Evolutionary conservation across 805 yeast species (phyloP), one percentile per base, ranked within the genome.

Genomic region (Grigorovia yakushimaensis): DNA sequence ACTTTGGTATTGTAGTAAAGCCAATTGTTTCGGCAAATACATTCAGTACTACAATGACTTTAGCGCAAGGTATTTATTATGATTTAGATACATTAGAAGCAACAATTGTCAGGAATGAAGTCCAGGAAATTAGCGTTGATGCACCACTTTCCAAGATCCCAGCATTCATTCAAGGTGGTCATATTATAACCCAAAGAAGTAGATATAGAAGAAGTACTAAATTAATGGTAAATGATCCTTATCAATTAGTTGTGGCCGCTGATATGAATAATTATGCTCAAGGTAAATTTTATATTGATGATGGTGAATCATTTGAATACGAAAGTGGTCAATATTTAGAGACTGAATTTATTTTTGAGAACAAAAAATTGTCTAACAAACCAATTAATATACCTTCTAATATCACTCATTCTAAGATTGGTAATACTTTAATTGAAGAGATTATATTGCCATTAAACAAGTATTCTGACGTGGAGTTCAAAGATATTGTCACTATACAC

Each of bases 201-300:
- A 76, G 95, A 53, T 76, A 79, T 53, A 79, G 98, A 61, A 76
- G 98, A 53, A 84, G 95, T 0, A 67, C 94, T 3, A 79, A 73
- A 59, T 67, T 85, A 51, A 86, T 84, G 91, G 68, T 61, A 22
- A 67, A 73, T 52, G 98, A 89, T 61, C 96, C 97, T 4, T 87
- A 80, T 61, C 84, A 94, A 0, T 57, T 89, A 36, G 72, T 82
- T 2, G 66, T 89, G 40, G 86, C 85, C 0, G 71, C 81, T 10
- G 71, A 71, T 47, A 54, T 58, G 2, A 55, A 66, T 2, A 81
- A 80, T 1, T 52, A 56, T 6, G 88, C 89, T 0, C 62, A 64
- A 0, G 84, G 85, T 1, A 70, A 69, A 5, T 61, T 89, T 30
- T 89, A 88, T 61, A 64, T 84, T 36, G 98, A 89, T 62, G 98